Conservation (phyloP, 345 rosid genomes). For the Mercurialis annua region DNA sequence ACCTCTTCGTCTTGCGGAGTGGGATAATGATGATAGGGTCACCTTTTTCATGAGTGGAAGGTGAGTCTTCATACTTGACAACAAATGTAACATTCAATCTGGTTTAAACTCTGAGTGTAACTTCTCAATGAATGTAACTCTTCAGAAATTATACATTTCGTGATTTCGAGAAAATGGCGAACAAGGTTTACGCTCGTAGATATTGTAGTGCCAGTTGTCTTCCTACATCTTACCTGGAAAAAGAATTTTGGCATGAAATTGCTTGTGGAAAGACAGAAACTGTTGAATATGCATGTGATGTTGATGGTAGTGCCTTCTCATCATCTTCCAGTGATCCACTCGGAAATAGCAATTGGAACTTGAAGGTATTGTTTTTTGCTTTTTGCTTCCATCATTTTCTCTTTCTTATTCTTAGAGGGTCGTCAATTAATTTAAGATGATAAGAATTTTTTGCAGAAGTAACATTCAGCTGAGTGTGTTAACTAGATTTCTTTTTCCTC, state of each 20-base stretch:
- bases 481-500: not conserved
- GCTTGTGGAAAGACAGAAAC: constrained; percentile 90
- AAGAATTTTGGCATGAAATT: constrained; percentile 99
- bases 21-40: constrained; percentile 90
- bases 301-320: constrained; percentile 99
- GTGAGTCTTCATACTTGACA: constrained; percentile 38
- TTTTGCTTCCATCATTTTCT: not conserved
- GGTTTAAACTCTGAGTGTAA: constrained; percentile 29
- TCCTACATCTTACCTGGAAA: constrained; percentile 90
- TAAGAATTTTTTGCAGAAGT: not conserved
- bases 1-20: constrained; percentile 96
- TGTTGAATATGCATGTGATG: constrained; percentile 99
- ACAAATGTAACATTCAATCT: constrained; percentile 13
- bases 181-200: constrained; percentile 91
- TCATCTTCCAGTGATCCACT: constrained; percentile 80
- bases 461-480: not conserved
- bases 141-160: constrained; percentile 93
- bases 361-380: constrained; percentile 64
- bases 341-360: constrained; percentile 98
- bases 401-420: not conserved
- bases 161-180: constrained; percentile 98
- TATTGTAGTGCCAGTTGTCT: constrained; percentile 88
- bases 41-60: constrained; percentile 99
- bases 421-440: not conserved
- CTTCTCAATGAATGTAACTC: constrained; percentile 29